These are phyloP conservation scores for Choiromyces venosus DNA, from an alignment of 495 filamentous ascomycete genomes.

Conservation along the genomic window DNA sequence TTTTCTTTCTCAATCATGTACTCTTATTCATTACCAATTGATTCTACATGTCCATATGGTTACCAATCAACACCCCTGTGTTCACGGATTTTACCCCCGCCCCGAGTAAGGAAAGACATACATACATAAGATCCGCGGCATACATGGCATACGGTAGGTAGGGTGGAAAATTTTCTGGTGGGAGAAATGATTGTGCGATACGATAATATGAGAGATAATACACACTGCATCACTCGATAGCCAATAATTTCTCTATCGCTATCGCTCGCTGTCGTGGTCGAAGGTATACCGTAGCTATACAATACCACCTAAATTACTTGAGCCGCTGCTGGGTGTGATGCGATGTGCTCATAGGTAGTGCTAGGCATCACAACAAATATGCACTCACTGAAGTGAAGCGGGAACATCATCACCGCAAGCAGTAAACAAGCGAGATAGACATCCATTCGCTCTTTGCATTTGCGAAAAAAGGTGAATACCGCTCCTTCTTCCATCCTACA, in stretches of 20 bases:
- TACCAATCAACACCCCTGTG: too few species aligned
- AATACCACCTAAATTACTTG: too few species aligned
- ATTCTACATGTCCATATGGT: too few species aligned
- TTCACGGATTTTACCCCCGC: neutral
- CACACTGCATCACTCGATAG: neutral
- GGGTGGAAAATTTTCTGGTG: neutral
- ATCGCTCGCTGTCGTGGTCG: neutral
- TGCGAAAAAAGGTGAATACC: neutral
- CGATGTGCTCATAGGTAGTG: too few species aligned
- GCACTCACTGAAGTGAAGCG: neutral
- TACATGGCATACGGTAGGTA: neutral
- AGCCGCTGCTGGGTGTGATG: too few species aligned
- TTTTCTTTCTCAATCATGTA: too few species aligned
- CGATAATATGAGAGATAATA: too few species aligned
- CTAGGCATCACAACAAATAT: too few species aligned
- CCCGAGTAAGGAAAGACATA: too few species aligned
- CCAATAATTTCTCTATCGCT: neutral
- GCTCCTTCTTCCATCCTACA: neutral
- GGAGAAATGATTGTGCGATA: neutral
- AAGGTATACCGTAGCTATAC: neutral
- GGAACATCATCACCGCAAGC: neutral
- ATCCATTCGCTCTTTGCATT: neutral
- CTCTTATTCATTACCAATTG: too few species aligned
- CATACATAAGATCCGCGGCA: neutral
- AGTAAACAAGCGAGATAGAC: neutral